Conservation (phyloP, 2,329 filamentous ascomycete genomes). For the Ceratocystis huliohia region DNA sequence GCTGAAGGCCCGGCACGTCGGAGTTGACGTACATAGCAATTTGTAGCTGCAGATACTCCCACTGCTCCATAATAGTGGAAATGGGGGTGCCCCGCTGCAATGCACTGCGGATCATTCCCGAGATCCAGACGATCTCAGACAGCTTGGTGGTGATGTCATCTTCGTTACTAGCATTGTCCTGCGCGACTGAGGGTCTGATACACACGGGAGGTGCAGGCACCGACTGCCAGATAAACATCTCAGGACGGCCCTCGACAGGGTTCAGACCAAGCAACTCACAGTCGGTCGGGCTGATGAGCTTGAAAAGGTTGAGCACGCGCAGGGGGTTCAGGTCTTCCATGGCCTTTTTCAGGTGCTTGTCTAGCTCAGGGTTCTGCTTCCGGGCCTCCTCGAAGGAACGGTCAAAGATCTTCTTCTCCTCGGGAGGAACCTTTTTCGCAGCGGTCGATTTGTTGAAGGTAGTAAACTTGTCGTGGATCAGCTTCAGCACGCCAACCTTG, state of each 20-base stretch:
- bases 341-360: conserved; percentile 82
- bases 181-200: conserved; percentile 84
- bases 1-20: conserved; percentile 82
- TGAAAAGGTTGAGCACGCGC: conserved; percentile 80
- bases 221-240: conserved; percentile 97
- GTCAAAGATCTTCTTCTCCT: conserved; percentile 74
- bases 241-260: conserved; percentile 72
- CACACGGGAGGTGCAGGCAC: conserved; percentile 88
- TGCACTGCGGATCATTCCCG: conserved; percentile 71
- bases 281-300: conserved; percentile 69
- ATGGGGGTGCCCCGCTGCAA: conserved; percentile 73
- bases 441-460: conserved; percentile 81
- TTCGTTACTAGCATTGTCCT: conserved; percentile 86
- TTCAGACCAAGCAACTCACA: conserved; percentile 86
- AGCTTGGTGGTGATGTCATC: conserved; percentile 95
- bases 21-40: conserved; percentile 98
- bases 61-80: conserved; percentile 89
- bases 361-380: conserved; percentile 65
- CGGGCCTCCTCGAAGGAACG: conserved; percentile 71
- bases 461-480: conserved; percentile 85
- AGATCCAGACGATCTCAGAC: conserved; percentile 91
- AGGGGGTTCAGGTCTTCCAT: conserved; percentile 90
- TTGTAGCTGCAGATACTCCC: conserved; percentile 92
- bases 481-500: conserved; percentile 83
- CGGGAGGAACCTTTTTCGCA: conserved; percentile 67